Conservation (phyloP, 2,329 filamentous ascomycete genomes). For the Calonectria naviculata region DNA sequence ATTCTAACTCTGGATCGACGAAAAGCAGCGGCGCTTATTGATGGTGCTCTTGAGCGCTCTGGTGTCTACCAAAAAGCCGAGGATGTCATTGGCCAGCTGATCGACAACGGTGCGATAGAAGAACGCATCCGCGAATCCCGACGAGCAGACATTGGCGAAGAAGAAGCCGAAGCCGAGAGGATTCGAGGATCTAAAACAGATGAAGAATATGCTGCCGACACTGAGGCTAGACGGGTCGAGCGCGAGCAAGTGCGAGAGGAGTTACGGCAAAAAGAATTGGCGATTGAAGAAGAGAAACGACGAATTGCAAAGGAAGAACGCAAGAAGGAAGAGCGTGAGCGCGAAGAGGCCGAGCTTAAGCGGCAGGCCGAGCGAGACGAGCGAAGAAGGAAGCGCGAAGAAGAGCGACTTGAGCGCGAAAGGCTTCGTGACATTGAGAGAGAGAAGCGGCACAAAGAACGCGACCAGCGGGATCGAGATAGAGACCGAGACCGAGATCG, state of each 20-base stretch:
- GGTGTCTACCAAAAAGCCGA: constrained; percentile 81
- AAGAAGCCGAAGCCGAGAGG: constrained; percentile 74
- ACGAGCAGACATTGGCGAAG: constrained; percentile 74
- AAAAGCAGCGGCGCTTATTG: constrained; percentile 80
- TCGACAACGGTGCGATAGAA: constrained; percentile 76
- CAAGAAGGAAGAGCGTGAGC: constrained; percentile 59
- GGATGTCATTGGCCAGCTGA: constrained; percentile 73
- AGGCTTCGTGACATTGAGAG: constrained; percentile 53
- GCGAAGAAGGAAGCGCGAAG: constrained; percentile 61
- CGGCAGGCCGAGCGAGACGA: constrained; percentile 63
- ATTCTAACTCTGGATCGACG: constrained; percentile 79
- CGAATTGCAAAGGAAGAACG: constrained; percentile 68
- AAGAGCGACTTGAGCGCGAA: constrained; percentile 67
- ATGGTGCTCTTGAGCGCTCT: constrained; percentile 81
- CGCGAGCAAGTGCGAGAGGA: constrained; percentile 72
- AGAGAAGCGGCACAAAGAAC: constrained; percentile 53
- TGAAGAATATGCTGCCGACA: constrained; percentile 77
- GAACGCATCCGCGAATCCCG: constrained; percentile 76
- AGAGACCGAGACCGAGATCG: constrained; percentile 47
- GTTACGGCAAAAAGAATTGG: constrained; percentile 67
- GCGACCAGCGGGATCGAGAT: constrained; percentile 51
- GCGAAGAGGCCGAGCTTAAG: constrained; percentile 61
- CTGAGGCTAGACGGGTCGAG: constrained; percentile 67
- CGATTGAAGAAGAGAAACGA: constrained; percentile 71
- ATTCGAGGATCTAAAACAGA: constrained; percentile 77